These are phyloP conservation scores for Penicillium corylophilum DNA, from an alignment of 2,329 filamentous ascomycete genomes.

Conservation along the genomic window DNA sequence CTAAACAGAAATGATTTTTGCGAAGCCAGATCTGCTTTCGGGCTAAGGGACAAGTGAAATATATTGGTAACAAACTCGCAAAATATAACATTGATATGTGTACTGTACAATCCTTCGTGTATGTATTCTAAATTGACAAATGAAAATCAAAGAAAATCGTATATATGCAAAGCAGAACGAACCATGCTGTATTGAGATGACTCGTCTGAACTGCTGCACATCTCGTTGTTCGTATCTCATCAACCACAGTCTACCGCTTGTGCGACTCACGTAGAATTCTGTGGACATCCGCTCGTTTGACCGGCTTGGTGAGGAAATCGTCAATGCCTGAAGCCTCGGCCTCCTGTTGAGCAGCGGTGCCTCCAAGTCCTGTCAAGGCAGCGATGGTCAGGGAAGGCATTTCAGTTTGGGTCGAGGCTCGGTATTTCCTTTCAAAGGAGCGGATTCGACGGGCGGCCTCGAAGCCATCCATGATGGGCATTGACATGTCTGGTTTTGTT, in stretches of 20 bases:
- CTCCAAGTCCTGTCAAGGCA: slow-evolving; percentile 34
- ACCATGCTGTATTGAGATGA: neutral
- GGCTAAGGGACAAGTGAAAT: too few species aligned
- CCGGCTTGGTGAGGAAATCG: slow-evolving; percentile 35
- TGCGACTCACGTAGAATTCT: neutral
- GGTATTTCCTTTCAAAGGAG: slow-evolving; percentile 23
- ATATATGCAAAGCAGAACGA: neutral
- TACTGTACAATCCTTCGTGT: neutral
- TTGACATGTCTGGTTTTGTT: slow-evolving; percentile 33
- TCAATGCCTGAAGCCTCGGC: slow-evolving; percentile 34
- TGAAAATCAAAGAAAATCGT: neutral
- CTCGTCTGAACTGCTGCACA: neutral
- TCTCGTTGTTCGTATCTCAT: neutral
- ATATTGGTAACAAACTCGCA: neutral
- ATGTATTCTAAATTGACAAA: too few species aligned
- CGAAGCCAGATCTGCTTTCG: too few species aligned
- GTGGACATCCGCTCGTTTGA: slow-evolving; percentile 7
- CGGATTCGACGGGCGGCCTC: slow-evolving; percentile 40
- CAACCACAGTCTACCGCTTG: neutral
- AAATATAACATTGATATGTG: neutral
- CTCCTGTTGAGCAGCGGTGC: slow-evolving; percentile 30
- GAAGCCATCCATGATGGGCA: slow-evolving; percentile 44
- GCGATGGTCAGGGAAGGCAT: slow-evolving; percentile 5
- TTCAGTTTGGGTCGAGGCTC: slow-evolving; percentile 8
- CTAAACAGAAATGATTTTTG: too few species aligned